Evolutionary conservation across 352 stramenopile species (phyloP).

Genomic region (Hyaloperonospora arabidopsidis): DNA sequence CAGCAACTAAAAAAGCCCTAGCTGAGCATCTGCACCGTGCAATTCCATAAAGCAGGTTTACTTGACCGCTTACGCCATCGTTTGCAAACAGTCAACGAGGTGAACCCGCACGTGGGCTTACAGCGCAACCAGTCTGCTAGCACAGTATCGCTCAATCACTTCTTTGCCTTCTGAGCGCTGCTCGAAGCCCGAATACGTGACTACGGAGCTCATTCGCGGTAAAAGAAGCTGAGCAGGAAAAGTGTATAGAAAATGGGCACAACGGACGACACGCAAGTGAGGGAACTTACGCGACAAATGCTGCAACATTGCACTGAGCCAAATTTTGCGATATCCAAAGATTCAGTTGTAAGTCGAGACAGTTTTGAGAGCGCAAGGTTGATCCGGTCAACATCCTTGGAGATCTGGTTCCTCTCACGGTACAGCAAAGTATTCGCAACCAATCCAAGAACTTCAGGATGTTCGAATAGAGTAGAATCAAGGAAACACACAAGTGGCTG

Average conservation of each 20-base stretch:
- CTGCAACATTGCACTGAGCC: conserved; percentile 59
- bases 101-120: not conserved
- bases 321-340: conserved; percentile 52
- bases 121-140: too few species aligned
- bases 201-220: conserved; percentile 14
- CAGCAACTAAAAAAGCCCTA: too few species aligned
- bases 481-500: conserved; percentile 5
- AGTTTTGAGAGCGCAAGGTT: conserved; percentile 66
- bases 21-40: too few species aligned
- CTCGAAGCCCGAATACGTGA: not conserved
- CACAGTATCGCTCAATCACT: conserved; percentile 12
- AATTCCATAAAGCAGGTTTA: conserved; percentile 4
- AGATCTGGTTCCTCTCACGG: conserved; percentile 59
- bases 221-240: conserved; percentile 2
- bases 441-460: conserved; percentile 33
- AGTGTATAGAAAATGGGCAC: conserved; percentile 5
- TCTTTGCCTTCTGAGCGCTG: conserved; percentile 5
- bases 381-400: conserved; percentile 80
- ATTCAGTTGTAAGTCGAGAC: conserved; percentile 61
- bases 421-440: conserved; percentile 68
- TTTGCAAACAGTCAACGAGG: too few species aligned
- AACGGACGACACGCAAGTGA: conserved; percentile 7
- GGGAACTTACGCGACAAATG: conserved; percentile 34
- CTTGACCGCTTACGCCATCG: too few species aligned
- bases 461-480: conserved; percentile 2